These are phyloP conservation scores for Pleurostoma richardsiae DNA, from an alignment of 2,329 filamentous ascomycete genomes.

Conservation along the genomic window DNA sequence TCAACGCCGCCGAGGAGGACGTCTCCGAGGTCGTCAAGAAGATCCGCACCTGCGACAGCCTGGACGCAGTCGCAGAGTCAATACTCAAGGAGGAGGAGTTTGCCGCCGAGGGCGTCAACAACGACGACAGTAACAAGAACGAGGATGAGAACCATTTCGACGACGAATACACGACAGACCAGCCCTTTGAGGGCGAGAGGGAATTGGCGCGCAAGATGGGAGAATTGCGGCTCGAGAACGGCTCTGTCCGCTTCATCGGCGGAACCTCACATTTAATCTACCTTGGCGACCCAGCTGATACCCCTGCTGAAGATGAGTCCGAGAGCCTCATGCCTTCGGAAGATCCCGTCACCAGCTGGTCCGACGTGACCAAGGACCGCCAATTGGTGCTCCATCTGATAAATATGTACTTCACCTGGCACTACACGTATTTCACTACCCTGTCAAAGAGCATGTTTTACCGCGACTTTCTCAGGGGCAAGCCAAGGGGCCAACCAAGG, in stretches of 20 bases:
- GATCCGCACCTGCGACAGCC: slow-evolving; percentile 79
- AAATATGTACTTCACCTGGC: slow-evolving; percentile 98
- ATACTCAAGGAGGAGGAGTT: slow-evolving; percentile 39
- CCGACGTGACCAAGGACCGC: slow-evolving; percentile 73
- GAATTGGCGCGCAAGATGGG: slow-evolving; percentile 92
- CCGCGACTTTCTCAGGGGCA: slow-evolving; percentile 74
- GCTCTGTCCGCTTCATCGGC: slow-evolving; percentile 84
- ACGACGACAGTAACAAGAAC: slow-evolving; percentile 34
- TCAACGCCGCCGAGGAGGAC: slow-evolving; percentile 86
- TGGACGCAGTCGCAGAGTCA: slow-evolving; percentile 50
- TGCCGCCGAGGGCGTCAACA: slow-evolving; percentile 21
- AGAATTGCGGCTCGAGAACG: slow-evolving; percentile 80
- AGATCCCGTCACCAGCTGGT: slow-evolving; percentile 81
- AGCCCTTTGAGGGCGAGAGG: slow-evolving; percentile 56
- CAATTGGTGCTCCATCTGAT: slow-evolving; percentile 80
- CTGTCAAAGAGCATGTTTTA: slow-evolving; percentile 84
- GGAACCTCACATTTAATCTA: slow-evolving; percentile 93
- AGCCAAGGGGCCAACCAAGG: slow-evolving; percentile 43
- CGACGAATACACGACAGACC: slow-evolving; percentile 32
- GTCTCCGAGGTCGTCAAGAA: slow-evolving; percentile 75
- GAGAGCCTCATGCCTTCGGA: slow-evolving; percentile 48
- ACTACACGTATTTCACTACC: slow-evolving; percentile 93
- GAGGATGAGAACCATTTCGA: slow-evolving; percentile 29
- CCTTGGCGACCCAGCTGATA: slow-evolving; percentile 46
- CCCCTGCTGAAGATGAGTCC: slow-evolving; percentile 33